Percentiles rank a stretch among this genome's conserved stretches.
Conservation (phyloP, 106 monocot species). For the Dactylorhiza incarnata region DNA sequence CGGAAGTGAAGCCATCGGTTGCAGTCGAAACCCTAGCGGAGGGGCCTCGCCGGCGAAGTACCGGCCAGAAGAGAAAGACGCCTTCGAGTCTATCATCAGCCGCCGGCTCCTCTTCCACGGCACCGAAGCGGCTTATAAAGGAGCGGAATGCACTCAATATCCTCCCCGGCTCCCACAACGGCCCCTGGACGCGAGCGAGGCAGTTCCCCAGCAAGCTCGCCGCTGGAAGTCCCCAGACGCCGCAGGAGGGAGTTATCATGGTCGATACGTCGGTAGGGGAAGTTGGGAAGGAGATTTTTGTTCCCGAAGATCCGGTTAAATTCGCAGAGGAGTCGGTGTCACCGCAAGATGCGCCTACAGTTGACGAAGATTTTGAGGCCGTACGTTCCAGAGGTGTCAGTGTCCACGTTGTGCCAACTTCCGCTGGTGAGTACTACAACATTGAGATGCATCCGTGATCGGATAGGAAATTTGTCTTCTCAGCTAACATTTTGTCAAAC, state of each 20-base stretch:
- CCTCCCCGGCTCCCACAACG: constrained; percentile 42
- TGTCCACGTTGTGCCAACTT: constrained; percentile 77
- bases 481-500: background rate
- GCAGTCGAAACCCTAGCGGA: constrained; percentile 32
- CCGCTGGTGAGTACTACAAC: constrained; percentile 53
- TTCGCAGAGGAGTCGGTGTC: constrained; percentile 28
- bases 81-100: constrained; percentile 10
- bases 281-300: background rate
- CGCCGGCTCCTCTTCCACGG: constrained; percentile 17
- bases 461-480: background rate
- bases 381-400: constrained; percentile 47
- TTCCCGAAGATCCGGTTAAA: constrained; percentile 12
- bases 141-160: constrained; percentile 47
- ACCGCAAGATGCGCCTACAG: constrained; percentile 27
- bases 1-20: background rate
- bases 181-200: constrained; percentile 68
- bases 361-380: constrained; percentile 70
- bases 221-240: constrained; percentile 8
- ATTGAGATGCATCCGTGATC: background rate
- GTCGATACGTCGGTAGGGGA: background rate
- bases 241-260: constrained; percentile 6
- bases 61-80: constrained; percentile 47
- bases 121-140: constrained; percentile 64
- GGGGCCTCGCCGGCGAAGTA: constrained; percentile 33
- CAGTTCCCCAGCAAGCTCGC: constrained; percentile 66